Percentiles rank a stretch among this genome's conserved stretches.
These are phyloP conservation scores for Didymella sp. DNA, from an alignment of 2,329 filamentous ascomycete species.

Conservation along the genomic window DNA sequence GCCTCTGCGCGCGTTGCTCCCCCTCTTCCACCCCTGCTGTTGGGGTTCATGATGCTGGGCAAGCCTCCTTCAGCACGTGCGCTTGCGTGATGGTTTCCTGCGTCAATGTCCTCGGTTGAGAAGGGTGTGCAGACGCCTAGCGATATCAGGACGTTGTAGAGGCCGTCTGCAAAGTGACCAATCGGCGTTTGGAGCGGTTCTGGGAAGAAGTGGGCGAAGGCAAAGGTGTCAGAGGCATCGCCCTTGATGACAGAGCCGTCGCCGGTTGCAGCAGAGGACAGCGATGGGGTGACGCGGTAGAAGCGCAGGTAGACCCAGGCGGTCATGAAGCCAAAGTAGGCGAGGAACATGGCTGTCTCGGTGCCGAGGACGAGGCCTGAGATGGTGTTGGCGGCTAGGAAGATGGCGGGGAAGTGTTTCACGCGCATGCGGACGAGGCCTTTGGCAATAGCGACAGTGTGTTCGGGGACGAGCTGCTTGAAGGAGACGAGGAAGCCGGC, in stretches of 20 bases:
- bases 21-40: slow-evolving; percentile 57
- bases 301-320: slow-evolving; percentile 97
- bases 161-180: slow-evolving; percentile 71
- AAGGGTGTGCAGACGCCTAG: slow-evolving; percentile 85
- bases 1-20: slow-evolving; percentile 83
- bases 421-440: slow-evolving; percentile 89
- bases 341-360: slow-evolving; percentile 80
- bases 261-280: slow-evolving; percentile 61
- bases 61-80: slow-evolving; percentile 67
- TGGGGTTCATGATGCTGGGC: slow-evolving; percentile 64
- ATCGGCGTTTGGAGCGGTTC: slow-evolving; percentile 80
- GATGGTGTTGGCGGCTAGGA: slow-evolving; percentile 72
- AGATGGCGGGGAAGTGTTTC: slow-evolving; percentile 79
- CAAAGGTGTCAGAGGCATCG: slow-evolving; percentile 94
- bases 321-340: slow-evolving; percentile 80
- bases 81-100: slow-evolving; percentile 73
- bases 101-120: slow-evolving; percentile 78
- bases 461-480: slow-evolving; percentile 95
- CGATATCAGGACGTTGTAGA: slow-evolving; percentile 78
- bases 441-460: slow-evolving; percentile 93
- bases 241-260: slow-evolving; percentile 70
- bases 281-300: slow-evolving; percentile 76
- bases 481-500: slow-evolving; percentile 95
- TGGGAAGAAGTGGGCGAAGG: slow-evolving; percentile 95
- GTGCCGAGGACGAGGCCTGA: slow-evolving; percentile 70